Conservation (phyloP, 371 early-diverging fungal species). For the Mucor irregularis region DNA sequence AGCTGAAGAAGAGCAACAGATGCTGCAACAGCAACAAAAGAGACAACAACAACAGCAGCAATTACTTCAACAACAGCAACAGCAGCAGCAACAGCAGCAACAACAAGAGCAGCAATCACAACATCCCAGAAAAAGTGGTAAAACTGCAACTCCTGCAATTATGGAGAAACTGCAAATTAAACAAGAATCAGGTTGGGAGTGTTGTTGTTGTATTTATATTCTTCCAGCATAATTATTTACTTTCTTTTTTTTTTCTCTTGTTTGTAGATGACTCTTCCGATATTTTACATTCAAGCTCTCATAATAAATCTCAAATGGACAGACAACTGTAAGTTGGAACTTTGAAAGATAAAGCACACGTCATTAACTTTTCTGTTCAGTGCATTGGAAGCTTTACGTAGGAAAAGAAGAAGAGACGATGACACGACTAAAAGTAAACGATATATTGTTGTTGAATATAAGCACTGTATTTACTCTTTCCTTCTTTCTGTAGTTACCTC, state of each 20-base stretch:
- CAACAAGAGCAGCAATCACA: not conserved
- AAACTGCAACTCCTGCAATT: slow-evolving; percentile 2
- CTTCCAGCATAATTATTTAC: not conserved
- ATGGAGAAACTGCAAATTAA: slow-evolving; percentile 16
- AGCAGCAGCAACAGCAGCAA: not conserved
- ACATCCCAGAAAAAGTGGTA: not conserved
- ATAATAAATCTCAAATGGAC: slow-evolving; percentile 17
- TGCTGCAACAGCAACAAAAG: not conserved
- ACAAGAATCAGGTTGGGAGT: slow-evolving; percentile 8
- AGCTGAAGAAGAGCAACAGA: slow-evolving; percentile 7
- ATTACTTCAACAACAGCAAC: not conserved
- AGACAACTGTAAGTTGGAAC: slow-evolving; percentile 19
- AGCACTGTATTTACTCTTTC: not conserved
- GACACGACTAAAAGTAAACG: slow-evolving; percentile 16
- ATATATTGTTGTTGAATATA: not conserved
- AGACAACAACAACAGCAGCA: not conserved
- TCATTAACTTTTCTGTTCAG: slow-evolving; percentile 6
- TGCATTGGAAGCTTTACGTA: slow-evolving; percentile 21
- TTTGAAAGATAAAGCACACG: not conserved
- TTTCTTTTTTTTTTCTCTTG: not conserved
- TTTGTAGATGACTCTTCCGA: slow-evolving; percentile 16
- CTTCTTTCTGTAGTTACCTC: not conserved
- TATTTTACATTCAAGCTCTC: slow-evolving; percentile 19
- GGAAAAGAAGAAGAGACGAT: slow-evolving; percentile 26
- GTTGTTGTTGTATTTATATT: slow-evolving; percentile 2